Evolutionary conservation across 2,329 filamentous ascomycete genomes (phyloP).

Genomic region (Thermomyces lanuginosus): DNA sequence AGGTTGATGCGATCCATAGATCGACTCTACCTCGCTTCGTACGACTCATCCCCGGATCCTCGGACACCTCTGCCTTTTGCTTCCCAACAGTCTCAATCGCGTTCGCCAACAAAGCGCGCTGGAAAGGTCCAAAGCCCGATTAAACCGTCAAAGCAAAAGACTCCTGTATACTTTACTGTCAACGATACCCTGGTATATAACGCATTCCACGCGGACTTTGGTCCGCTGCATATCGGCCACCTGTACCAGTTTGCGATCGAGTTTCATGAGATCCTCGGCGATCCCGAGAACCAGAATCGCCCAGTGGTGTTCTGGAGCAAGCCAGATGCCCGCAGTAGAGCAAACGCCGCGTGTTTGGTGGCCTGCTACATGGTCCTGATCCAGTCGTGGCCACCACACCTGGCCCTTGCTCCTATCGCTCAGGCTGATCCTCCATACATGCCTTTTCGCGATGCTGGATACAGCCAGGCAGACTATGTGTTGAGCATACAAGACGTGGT

Average conservation of each 20-base stretch:
- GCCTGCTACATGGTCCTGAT: conserved; percentile 99
- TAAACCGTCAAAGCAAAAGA: conserved; percentile 36
- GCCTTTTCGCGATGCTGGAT: conserved; percentile 96
- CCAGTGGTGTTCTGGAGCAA: conserved; percentile 94
- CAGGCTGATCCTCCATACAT: conserved; percentile 95
- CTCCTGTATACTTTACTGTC: conserved; percentile 88
- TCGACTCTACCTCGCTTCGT: conserved; percentile 86
- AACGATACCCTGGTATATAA: conserved; percentile 91
- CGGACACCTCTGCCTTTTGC: conserved; percentile 79
- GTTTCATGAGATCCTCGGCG: conserved; percentile 86
- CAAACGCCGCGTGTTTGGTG: conserved; percentile 81
- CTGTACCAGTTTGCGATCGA: conserved; percentile 91
- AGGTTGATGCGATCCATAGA: conserved; percentile 38
- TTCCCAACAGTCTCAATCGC: conserved; percentile 34
- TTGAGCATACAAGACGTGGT: conserved; percentile 94
- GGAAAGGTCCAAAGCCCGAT: conserved; percentile 45
- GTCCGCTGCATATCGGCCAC: conserved; percentile 91
- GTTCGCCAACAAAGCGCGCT: conserved; percentile 61
- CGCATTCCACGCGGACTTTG: conserved; percentile 96
- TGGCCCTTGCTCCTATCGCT: conserved; percentile 86
- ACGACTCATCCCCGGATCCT: conserved; percentile 62
- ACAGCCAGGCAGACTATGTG: conserved; percentile 94
- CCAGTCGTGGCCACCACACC: conserved; percentile 90
- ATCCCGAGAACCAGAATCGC: conserved; percentile 74
- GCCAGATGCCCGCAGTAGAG: conserved; percentile 74